These are phyloP conservation scores for Fusarium hostae DNA, from an alignment of 2,329 filamentous ascomycete genomes.

Conservation along the genomic window DNA sequence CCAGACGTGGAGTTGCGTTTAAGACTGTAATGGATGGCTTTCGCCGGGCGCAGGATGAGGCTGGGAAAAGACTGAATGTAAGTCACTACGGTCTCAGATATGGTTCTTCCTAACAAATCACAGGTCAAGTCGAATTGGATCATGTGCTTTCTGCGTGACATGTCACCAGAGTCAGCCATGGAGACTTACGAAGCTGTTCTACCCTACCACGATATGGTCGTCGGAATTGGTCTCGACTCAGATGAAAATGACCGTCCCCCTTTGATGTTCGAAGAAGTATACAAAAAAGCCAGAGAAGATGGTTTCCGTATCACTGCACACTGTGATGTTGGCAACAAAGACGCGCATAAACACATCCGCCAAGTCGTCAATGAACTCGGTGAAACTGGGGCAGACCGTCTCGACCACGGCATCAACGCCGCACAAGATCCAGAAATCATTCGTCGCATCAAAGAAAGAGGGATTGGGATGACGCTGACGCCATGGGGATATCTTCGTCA, in stretches of 20 bases:
- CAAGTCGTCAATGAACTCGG: slow-evolving; percentile 63
- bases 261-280: slow-evolving; percentile 55
- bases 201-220: slow-evolving; percentile 52
- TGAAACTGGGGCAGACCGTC: slow-evolving; percentile 67
- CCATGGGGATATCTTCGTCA: slow-evolving; percentile 54
- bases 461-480: slow-evolving; percentile 74
- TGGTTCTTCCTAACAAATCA: fast-evolving
- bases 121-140: slow-evolving; percentile 65
- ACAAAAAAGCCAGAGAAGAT: slow-evolving; percentile 49
- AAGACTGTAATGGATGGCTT: slow-evolving; percentile 72
- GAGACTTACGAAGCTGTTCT: slow-evolving; percentile 61
- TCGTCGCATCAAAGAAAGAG: slow-evolving; percentile 62
- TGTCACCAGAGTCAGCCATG: slow-evolving; percentile 77
- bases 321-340: slow-evolving; percentile 62
- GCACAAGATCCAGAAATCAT: slow-evolving; percentile 69
- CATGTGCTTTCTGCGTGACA: slow-evolving; percentile 76
- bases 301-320: slow-evolving; percentile 61
- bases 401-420: slow-evolving; percentile 78
- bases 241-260: slow-evolving; percentile 59
- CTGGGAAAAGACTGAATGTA: slow-evolving; percentile 47
- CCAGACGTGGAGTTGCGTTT: slow-evolving; percentile 69
- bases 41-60: slow-evolving; percentile 65
- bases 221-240: slow-evolving; percentile 59
- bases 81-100: fast-evolving
- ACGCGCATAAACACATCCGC: slow-evolving; percentile 62